Base-by-base conservation (phyloP, 1,284 basidiomycete species). In the Cryptococcus sp. region DNA sequence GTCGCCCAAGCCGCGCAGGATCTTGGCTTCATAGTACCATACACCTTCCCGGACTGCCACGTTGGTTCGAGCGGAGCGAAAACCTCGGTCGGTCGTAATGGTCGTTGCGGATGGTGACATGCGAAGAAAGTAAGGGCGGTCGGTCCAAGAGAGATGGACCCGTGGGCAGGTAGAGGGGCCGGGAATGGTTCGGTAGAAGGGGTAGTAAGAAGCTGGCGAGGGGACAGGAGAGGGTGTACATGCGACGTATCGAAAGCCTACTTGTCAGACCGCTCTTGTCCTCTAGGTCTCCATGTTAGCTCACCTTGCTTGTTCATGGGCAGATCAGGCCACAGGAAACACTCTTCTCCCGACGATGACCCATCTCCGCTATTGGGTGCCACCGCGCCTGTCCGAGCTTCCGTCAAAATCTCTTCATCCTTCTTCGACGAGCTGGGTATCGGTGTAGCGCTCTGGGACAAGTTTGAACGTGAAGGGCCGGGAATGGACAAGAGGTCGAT, bases 11-110 rank as follows among this genome's bases (percentile, higher is more conserved):
- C 89, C 88, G 22, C 82, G 79, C 40, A 87, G 76, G 54, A 95
- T 77, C 59, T 80, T 80, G 34, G 94, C 81, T 75, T 99, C 95
- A 77, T 92, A 83, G 71, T 94, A 98, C 91, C 92, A 98, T 16
- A 81, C 81, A 2, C 95, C 95, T 62, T 93, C 82, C 16, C 91
- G 79, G 12, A 97, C 80, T 0, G 90, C 86, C 1, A 90, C 84
- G 69, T 94, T 97, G 51, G 85, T 85, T 16, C 95, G 80, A 2
- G 85, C 91, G 56, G 87, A 88, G 32, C 95, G 78, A 68, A 90
- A 98, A 1, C 95, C 95, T 40, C 86, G 86, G 67, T 87, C 86
- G 3, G 93, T 87, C 3, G 82, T 78, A 44, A 91, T 74, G 0
- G 84, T 81, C 4, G 86, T 68, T 0, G 87, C 93, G 59, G 94